These are phyloP conservation scores for Paratinospora sagittata DNA, from an alignment of 164 flowering plant species.

Conservation along the genomic window DNA sequence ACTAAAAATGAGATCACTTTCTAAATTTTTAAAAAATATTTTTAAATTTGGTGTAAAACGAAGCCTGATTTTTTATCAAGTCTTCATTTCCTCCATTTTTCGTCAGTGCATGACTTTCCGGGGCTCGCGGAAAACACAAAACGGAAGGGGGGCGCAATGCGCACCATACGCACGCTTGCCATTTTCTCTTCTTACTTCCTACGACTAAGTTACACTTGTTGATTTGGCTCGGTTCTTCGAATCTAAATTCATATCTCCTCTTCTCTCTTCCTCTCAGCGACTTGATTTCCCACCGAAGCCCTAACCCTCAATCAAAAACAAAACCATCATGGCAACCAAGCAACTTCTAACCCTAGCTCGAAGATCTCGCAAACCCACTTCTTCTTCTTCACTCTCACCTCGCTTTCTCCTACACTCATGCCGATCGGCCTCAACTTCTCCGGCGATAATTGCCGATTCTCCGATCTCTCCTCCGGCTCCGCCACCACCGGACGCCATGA, in stretches of 20 bases:
- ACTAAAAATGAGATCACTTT: too few relatives aligned
- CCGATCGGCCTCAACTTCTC: constrained; percentile 24
- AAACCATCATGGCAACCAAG: constrained; percentile 22
- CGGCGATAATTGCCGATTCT: constrained; percentile 9
- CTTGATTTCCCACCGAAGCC: background rate
- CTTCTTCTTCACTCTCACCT: constrained; percentile 11
- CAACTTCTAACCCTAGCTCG: constrained; percentile 22
- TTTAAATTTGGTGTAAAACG: too few relatives aligned
- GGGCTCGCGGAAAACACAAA: too few relatives aligned
- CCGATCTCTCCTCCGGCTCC: constrained; percentile 14
- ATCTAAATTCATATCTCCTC: background rate
- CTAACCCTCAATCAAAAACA: constrained; percentile 5
- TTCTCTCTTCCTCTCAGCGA: background rate
- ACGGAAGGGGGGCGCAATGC: background rate
- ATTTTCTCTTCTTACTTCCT: background rate
- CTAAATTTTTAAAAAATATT: too few relatives aligned
- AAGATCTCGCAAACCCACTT: constrained; percentile 16
- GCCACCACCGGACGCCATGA: constrained; percentile 25
- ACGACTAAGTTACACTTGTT: background rate
- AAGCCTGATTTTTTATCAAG: too few relatives aligned
- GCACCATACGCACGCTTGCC: background rate
- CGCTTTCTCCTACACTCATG: constrained; percentile 4
- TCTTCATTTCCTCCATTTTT: too few relatives aligned
- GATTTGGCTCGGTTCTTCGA: background rate
- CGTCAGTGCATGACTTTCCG: too few relatives aligned